Evolutionary conservation across 2,329 filamentous ascomycete genomes (phyloP).

Genomic region (Fusarium sp.): DNA sequence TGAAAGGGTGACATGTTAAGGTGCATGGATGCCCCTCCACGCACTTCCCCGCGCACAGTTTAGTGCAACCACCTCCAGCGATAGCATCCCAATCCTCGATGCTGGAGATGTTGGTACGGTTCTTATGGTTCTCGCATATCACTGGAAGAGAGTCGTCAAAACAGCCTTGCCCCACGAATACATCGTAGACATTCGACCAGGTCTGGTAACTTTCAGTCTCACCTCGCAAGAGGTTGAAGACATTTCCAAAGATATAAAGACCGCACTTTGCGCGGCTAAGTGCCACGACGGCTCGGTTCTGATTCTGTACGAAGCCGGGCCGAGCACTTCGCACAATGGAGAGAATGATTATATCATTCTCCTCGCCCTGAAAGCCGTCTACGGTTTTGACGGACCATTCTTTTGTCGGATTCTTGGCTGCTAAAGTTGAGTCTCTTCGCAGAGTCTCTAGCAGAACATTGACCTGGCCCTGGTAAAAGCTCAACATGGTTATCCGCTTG

Average conservation of each 20-base stretch:
- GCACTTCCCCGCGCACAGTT: conserved; percentile 33
- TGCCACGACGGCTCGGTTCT: conserved; percentile 68
- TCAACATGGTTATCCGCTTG: conserved; percentile 79
- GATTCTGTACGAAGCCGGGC: conserved; percentile 79
- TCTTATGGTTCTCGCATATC: conserved; percentile 70
- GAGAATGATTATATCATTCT: conserved; percentile 85
- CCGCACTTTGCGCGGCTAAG: conserved; percentile 78
- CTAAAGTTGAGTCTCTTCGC: conserved; percentile 47
- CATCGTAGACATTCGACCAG: conserved; percentile 56
- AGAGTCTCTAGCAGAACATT: conserved; percentile 69
- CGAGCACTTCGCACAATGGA: conserved; percentile 81
- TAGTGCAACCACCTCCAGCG: conserved; percentile 36
- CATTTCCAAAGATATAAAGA: conserved; percentile 88
- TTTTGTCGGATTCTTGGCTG: conserved; percentile 41
- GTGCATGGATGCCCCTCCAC: conserved; percentile 39
- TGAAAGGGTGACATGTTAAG: conserved; percentile 32
- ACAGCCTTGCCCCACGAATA: conserved; percentile 55
- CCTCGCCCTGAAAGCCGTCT: conserved; percentile 91
- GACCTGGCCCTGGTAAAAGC: conserved; percentile 89
- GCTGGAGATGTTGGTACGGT: conserved; percentile 62
- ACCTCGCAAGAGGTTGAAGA: conserved; percentile 60
- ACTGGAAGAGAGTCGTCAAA: conserved; percentile 65
- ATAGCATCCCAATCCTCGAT: conserved; percentile 62
- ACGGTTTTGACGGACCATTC: conserved; percentile 78
- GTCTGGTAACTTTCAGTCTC: conserved; percentile 54